These are phyloP conservation scores for Marasmius tenuissimus DNA, from an alignment of 1,284 basidiomycete species.

Conservation along the genomic window DNA sequence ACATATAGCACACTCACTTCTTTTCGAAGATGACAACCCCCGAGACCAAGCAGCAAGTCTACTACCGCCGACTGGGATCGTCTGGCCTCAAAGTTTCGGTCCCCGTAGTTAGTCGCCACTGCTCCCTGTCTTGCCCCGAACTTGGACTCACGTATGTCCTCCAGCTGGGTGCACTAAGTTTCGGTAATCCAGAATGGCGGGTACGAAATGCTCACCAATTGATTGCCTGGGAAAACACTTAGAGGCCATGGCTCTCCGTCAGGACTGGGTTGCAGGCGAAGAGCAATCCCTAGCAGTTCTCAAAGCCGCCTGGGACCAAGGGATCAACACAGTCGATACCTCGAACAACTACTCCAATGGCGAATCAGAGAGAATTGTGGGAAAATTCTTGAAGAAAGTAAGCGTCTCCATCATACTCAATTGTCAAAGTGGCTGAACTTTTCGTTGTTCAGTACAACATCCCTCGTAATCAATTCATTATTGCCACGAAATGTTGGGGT, in stretches of 20 bases:
- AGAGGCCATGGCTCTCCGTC: too few relatives aligned
- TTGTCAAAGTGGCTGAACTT: neutral
- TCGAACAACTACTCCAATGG: slow-evolving; percentile 21
- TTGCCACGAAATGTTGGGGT: slow-evolving; percentile 40
- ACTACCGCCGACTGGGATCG: slow-evolving; percentile 30
- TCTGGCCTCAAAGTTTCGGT: slow-evolving; percentile 45
- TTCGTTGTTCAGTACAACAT: slow-evolving; percentile 41
- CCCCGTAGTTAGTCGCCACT: slow-evolving; percentile 29
- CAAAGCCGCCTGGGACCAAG: slow-evolving; percentile 22
- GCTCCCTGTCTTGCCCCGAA: neutral
- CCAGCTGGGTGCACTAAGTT: slow-evolving; percentile 19
- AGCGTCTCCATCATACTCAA: slow-evolving; percentile 11
- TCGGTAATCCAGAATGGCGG: slow-evolving; percentile 12
- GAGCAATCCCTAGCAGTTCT: slow-evolving; percentile 18
- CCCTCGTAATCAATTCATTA: slow-evolving; percentile 50
- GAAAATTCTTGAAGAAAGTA: slow-evolving; percentile 18
- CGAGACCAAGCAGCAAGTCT: neutral
- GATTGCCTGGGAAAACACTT: neutral
- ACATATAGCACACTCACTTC: too few relatives aligned
- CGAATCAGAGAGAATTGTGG: slow-evolving; percentile 17
- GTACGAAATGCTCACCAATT: slow-evolving; percentile 4
- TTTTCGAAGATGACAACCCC: too few relatives aligned
- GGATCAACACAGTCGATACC: slow-evolving; percentile 21
- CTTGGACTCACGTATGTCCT: neutral
- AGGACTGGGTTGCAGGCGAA: slow-evolving; percentile 16